Percentiles rank a stretch among this genome's conserved stretches.
Conservation (phyloP, 2,329 filamentous ascomycete genomes). For the Cyphellophora europaea region DNA sequence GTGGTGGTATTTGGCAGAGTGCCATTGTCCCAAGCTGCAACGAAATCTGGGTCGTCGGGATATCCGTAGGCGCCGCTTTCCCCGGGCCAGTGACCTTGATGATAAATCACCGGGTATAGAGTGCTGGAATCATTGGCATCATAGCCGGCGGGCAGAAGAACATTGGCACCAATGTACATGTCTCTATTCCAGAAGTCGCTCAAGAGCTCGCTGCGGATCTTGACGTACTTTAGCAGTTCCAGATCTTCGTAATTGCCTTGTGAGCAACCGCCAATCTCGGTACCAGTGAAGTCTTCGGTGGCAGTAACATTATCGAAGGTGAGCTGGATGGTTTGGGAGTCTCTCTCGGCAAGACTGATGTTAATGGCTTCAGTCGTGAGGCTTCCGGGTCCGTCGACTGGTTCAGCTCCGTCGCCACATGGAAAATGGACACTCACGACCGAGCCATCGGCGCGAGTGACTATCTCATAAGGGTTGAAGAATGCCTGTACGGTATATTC, state of each 20-base stretch:
- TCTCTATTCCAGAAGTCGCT: slow-evolving; percentile 9
- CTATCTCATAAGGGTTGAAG: slow-evolving; percentile 7
- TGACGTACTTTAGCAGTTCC: slow-evolving; percentile 7
- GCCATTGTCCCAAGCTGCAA: slow-evolving; percentile 7
- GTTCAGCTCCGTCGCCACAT: slow-evolving; percentile 8
- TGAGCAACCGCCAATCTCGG: slow-evolving; percentile 4
- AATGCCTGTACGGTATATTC: slow-evolving; percentile 10
- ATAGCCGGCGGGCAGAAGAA: slow-evolving; percentile 6
- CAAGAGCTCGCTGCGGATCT: slow-evolving; percentile 9
- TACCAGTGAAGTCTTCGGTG: slow-evolving; percentile 1
- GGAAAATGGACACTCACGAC: slow-evolving; percentile 7
- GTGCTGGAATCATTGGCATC: slow-evolving; percentile 6
- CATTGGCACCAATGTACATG: slow-evolving; percentile 10
- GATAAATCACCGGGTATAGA: slow-evolving; percentile 9
- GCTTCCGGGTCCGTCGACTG: slow-evolving; percentile 4
- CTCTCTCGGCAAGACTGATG: slow-evolving; percentile 2
- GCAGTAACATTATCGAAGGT: slow-evolving; percentile 6
- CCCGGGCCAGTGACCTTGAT: slow-evolving; percentile 8
- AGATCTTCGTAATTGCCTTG: slow-evolving; percentile 10
- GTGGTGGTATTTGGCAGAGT: slow-evolving; percentile 2
- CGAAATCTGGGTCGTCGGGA: slow-evolving; percentile 5
- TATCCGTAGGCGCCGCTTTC: slow-evolving; percentile 4
- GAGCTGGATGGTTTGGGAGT: slow-evolving; percentile 5
- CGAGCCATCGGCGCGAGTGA: slow-evolving; percentile 7
- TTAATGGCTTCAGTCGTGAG: slow-evolving; percentile 5